phyloP scores from a whole-genome alignment of 768 basidiomycete genomes.

The Boletus edulis region DNA sequence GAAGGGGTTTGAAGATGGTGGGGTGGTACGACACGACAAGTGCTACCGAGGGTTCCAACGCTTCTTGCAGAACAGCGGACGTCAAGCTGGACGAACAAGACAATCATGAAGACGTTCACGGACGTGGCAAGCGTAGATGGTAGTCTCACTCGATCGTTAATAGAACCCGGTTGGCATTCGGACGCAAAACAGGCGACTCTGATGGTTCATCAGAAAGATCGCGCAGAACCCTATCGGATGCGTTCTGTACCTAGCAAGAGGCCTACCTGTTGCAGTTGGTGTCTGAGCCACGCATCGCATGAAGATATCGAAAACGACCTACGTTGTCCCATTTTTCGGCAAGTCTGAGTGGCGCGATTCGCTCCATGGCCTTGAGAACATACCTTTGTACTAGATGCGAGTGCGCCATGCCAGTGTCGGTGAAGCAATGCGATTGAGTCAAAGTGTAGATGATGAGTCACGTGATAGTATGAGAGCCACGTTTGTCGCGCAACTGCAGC shows the following conservation, averaged over 20 bases:
- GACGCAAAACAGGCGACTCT: conserved; percentile 56
- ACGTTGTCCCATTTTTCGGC: conserved; percentile 97
- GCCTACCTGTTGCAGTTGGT: conserved; percentile 51
- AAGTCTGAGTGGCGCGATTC: conserved; percentile 80
- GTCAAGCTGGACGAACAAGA: conserved; percentile 54
- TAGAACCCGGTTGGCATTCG: conserved; percentile 48
- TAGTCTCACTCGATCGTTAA: conserved; percentile 67
- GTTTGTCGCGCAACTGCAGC: conserved; percentile 2
- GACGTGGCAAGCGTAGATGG: not conserved
- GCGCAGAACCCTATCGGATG: not conserved
- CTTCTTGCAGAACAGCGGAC: conserved; percentile 65
- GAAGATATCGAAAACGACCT: conserved; percentile 29
- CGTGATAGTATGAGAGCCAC: conserved; percentile 14
- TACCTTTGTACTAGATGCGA: conserved; percentile 35
- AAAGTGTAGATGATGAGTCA: conserved; percentile 1
- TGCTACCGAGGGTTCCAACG: conserved; percentile 55
- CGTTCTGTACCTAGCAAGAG: conserved; percentile 59
- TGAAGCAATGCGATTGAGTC: no score
- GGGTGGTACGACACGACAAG: conserved; percentile 85
- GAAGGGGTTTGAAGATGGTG: conserved; percentile 72
- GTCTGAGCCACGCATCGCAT: conserved; percentile 4
- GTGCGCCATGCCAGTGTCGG: conserved; percentile 3
- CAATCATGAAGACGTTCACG: conserved; percentile 20
- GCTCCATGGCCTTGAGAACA: conserved; percentile 69
- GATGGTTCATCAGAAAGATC: conserved; percentile 3